Evolutionary conservation across 495 filamentous ascomycete genomes (phyloP).

Genomic region (Hamigera avellanea): DNA sequence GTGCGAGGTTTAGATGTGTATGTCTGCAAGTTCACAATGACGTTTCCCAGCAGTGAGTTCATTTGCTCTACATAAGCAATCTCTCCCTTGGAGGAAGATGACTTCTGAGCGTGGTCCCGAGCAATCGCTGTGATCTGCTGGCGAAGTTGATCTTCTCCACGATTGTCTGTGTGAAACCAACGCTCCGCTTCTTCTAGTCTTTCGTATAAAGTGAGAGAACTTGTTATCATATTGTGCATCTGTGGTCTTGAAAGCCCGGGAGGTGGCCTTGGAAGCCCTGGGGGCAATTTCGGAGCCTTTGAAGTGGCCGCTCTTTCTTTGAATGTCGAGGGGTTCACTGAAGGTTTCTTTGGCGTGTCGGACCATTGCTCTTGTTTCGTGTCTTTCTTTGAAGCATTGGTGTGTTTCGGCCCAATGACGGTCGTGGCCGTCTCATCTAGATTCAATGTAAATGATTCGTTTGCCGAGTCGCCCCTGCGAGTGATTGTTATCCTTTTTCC

Average conservation of each 20-base stretch:
- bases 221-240: neutral
- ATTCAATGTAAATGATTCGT: no score
- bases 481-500: neutral
- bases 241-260: no score
- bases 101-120: slow-evolving; percentile 4
- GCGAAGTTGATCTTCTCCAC: slow-evolving; percentile 9
- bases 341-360: no score
- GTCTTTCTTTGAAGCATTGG: neutral
- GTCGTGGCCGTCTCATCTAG: no score
- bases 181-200: slow-evolving; percentile 10
- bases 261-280: slow-evolving; percentile 7
- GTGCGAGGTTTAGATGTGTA: slow-evolving; percentile 5
- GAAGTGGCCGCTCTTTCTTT: neutral
- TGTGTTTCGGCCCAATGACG: no score
- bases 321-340: neutral
- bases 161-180: slow-evolving; percentile 17
- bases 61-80: slow-evolving; percentile 5
- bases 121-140: slow-evolving; percentile 10
- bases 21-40: slow-evolving; percentile 12
- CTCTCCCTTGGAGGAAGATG: slow-evolving; percentile 1
- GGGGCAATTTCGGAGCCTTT: slow-evolving; percentile 4
- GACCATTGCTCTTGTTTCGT: neutral
- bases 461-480: no score
- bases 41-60: slow-evolving; percentile 11
- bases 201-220: neutral